Conservation (phyloP, 2,329 filamentous ascomycete species). For the Monascus ruber region DNA sequence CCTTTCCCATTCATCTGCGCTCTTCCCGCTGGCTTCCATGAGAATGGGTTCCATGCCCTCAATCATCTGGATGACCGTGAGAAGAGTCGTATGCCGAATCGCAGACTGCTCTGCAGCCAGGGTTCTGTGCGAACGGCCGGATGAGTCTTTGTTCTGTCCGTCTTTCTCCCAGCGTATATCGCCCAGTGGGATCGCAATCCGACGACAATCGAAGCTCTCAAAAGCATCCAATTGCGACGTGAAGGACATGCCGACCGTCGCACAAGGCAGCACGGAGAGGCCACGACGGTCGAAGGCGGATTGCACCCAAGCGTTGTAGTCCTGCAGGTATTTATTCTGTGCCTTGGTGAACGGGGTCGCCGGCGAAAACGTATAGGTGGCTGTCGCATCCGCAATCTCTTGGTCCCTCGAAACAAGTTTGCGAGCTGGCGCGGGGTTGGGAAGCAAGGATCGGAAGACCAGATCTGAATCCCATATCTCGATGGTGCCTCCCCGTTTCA, state of each 20-base stretch:
- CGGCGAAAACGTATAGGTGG: constrained; percentile 70
- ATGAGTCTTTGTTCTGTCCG: constrained; percentile 26
- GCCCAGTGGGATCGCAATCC: constrained; percentile 76
- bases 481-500: constrained; percentile 65
- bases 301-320: constrained; percentile 74
- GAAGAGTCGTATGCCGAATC: constrained; percentile 65
- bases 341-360: constrained; percentile 73
- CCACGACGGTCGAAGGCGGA: constrained; percentile 62
- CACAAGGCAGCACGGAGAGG: constrained; percentile 65
- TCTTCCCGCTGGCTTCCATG: constrained; percentile 72
- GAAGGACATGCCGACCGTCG: constrained; percentile 62
- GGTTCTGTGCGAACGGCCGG: constrained; percentile 31
- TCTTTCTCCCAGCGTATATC: constrained; percentile 82
- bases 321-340: constrained; percentile 68
- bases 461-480: constrained; percentile 89
- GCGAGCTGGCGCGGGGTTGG: constrained; percentile 55
- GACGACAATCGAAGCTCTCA: constrained; percentile 57
- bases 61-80: constrained; percentile 71
- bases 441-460: constrained; percentile 68
- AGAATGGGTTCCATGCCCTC: constrained; percentile 75
- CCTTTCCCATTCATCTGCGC: constrained; percentile 80
- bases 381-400: constrained; percentile 54
- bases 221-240: constrained; percentile 69
- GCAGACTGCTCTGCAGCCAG: constrained; percentile 60
- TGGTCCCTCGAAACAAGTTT: constrained; percentile 50